Percentiles rank a stretch among this genome's conserved stretches.
Evolutionary conservation across 345 rosid genomes (phyloP).

Genomic region (Salix suchowensis): DNA sequence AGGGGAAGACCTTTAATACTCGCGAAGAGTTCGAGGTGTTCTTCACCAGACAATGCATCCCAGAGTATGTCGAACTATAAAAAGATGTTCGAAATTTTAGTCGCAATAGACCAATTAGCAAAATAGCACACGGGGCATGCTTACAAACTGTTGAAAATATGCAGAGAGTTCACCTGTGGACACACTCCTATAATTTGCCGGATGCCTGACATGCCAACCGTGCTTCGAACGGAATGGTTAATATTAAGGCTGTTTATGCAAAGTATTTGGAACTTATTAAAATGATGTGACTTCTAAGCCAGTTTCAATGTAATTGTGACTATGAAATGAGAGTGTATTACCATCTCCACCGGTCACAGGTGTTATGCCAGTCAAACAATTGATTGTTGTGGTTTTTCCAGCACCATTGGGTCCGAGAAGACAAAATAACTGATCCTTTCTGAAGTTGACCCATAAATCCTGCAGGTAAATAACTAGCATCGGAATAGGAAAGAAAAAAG

Average conservation of each 20-base stretch:
- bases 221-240: slow-evolving; percentile 66
- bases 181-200: slow-evolving; percentile 77
- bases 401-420: slow-evolving; percentile 97
- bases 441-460: slow-evolving; percentile 83
- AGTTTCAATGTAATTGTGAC: not conserved
- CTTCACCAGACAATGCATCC: slow-evolving; percentile 80
- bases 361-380: slow-evolving; percentile 77
- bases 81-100: slow-evolving; percentile 5
- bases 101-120: not conserved
- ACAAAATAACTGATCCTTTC: slow-evolving; percentile 84
- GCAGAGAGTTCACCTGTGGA: slow-evolving; percentile 62
- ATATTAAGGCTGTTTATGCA: slow-evolving; percentile 52
- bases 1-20: slow-evolving; percentile 71
- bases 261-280: not conserved
- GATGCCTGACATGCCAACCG: slow-evolving; percentile 84
- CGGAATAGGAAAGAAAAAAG: not conserved
- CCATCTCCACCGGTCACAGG: slow-evolving; percentile 84
- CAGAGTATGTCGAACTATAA: slow-evolving; percentile 85
- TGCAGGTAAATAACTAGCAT: slow-evolving; percentile 23
- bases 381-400: slow-evolving; percentile 87
- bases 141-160: not conserved
- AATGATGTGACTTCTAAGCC: not conserved
- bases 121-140: slow-evolving; percentile 4
- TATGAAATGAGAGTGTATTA: slow-evolving; percentile 25
- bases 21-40: slow-evolving; percentile 82